Conservation (phyloP, 2,329 filamentous ascomycete species). For the Metarhizium sp. region DNA sequence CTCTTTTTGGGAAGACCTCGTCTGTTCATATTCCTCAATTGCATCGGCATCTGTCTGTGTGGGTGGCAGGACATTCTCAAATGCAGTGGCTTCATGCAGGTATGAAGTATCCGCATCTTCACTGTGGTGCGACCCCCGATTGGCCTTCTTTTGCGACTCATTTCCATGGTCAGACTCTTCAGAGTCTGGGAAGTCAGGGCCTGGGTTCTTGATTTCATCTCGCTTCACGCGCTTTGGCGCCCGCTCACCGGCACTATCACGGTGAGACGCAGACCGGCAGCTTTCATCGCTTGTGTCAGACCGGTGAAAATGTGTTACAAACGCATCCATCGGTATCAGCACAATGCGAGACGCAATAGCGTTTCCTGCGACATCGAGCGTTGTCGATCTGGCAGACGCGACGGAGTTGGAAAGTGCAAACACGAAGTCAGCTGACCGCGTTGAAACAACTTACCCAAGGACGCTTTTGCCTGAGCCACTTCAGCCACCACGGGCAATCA, state of each 20-base stretch:
- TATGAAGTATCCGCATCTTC: conserved; percentile 11
- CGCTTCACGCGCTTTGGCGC: conserved; percentile 23
- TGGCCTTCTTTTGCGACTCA: not conserved
- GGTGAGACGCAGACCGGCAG: not conserved
- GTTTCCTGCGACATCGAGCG: not conserved
- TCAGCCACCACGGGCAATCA: conserved; percentile 4
- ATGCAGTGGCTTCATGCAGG: conserved; percentile 17
- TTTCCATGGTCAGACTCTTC: conserved; percentile 10
- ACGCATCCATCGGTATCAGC: conserved; percentile 26
- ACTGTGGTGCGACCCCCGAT: not conserved
- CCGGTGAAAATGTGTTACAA: conserved; percentile 21
- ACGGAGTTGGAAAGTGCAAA: conserved; percentile 7
- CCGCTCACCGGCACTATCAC: conserved; percentile 10
- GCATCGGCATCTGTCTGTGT: conserved; percentile 60
- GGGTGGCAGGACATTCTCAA: conserved; percentile 53
- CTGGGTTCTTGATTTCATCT: conserved; percentile 13
- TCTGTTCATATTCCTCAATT: conserved; percentile 70
- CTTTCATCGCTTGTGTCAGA: conserved; percentile 8
- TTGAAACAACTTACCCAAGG: not conserved
- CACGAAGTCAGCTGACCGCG: conserved; percentile 31
- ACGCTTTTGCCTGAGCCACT: not conserved
- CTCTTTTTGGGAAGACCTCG: conserved; percentile 44
- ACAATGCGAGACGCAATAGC: conserved; percentile 6
- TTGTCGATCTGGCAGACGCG: conserved; percentile 4
- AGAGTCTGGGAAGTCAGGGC: conserved; percentile 15